Evolutionary conservation across 129 eudicot species (phyloP), one percentile per base, ranked within the genome.

Genomic region (Chrysanthemum makinoi): DNA sequence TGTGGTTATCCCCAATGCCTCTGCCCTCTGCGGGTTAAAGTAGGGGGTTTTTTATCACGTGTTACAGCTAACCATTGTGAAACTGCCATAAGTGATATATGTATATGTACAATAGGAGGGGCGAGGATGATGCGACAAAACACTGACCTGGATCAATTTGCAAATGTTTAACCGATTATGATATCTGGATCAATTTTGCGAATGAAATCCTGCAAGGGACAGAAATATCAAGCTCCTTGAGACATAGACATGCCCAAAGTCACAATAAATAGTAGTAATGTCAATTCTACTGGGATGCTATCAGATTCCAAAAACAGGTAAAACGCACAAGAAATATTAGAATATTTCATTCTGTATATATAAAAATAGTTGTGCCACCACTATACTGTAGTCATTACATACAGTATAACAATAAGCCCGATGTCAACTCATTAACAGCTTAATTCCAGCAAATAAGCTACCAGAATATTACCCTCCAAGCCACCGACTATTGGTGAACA

Each of bases 401-500:
- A n/a, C n/a, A n/a, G n/a, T 54, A 74, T 53, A 17, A 74, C 12
- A n/a, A n/a, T n/a, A 73, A 35, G 35, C 18, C 33, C 15, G 5
- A 61, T 61, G 60, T 48, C 69, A 14, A 18, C 13, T 51, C 56
- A 64, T 51, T 16, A 50, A 53, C 65, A 59, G 22, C 56, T 11
- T 48, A 72, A 51, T 49, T 33, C 22, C 28, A 53, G 24, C 52
- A 52, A 49, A 59, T 72, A 65, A 64, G 3, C 44, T 59, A 17
- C 43, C 20, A 68, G 24, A 74, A 69, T 4, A 62, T 82, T 86
- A 93, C 98, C 96, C 89, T 89, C 98, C 98, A 89, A 76, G 98
- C 98, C 98, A 64, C 96, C 98, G 69, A 89, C 96, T 79, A 93
- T 89, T 2, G 98, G 90, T 47, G 98, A 82, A 77, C 98, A 93